Evolutionary conservation across 2,329 filamentous ascomycete genomes (phyloP).

Genomic region (Botrytis galanthina): DNA sequence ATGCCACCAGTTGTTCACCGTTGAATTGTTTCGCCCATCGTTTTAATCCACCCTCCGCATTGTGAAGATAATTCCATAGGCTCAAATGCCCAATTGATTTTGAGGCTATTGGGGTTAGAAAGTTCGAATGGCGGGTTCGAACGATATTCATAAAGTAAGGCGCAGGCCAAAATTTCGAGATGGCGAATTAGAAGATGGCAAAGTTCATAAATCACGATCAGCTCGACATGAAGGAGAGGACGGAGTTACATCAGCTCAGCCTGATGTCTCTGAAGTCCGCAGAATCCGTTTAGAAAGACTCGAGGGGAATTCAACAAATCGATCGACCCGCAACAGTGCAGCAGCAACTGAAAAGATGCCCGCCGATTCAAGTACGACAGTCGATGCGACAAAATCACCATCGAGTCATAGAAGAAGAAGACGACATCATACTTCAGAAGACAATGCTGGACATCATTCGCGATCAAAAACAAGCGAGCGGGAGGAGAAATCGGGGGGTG

Average conservation of each 20-base stretch:
- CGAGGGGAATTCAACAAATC: slow-evolving; percentile 25
- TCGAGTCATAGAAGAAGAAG: slow-evolving; percentile 31
- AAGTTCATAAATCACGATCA: slow-evolving; percentile 25
- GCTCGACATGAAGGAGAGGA: slow-evolving; percentile 13
- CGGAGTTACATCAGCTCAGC: slow-evolving; percentile 26
- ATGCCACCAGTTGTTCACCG: slow-evolving; percentile 29
- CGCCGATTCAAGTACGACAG: slow-evolving; percentile 32
- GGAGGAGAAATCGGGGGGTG: slow-evolving; percentile 24
- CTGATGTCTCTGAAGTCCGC: slow-evolving; percentile 29
- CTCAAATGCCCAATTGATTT: slow-evolving; percentile 9
- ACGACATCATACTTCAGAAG: slow-evolving; percentile 21
- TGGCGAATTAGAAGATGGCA: slow-evolving; percentile 31
- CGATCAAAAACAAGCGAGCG: slow-evolving; percentile 17
- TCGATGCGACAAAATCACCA: slow-evolving; percentile 26
- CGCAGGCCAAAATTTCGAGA: slow-evolving; percentile 25
- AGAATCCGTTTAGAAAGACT: slow-evolving; percentile 35
- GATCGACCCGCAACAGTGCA: slow-evolving; percentile 23
- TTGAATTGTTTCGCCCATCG: slow-evolving; percentile 13
- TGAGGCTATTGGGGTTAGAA: neutral
- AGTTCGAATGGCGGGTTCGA: slow-evolving; percentile 12
- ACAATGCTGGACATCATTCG: slow-evolving; percentile 29
- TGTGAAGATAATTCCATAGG: neutral
- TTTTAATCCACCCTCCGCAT: neutral
- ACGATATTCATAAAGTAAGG: slow-evolving; percentile 23
- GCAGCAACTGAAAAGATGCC: slow-evolving; percentile 26